These are phyloP conservation scores for Atkinsonella texensis DNA, from an alignment of 2,329 filamentous ascomycete genomes.

Conservation along the genomic window DNA sequence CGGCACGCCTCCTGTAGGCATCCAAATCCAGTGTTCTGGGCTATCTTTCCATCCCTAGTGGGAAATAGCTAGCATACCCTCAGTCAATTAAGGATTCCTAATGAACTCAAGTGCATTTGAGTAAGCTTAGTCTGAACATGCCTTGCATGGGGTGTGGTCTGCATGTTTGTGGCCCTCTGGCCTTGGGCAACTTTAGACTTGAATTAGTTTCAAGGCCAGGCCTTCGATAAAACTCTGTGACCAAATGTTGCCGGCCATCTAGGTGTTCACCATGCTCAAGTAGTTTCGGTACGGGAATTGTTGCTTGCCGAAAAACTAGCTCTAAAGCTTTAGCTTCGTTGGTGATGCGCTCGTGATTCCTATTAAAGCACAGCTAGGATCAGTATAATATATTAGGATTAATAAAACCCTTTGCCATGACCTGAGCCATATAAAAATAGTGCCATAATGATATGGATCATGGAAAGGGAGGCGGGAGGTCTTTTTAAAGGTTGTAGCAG, in stretches of 20 bases:
- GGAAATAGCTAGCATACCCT: no score
- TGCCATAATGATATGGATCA: background rate
- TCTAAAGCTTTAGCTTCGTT: slow-evolving; percentile 8
- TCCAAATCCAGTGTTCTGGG: no score
- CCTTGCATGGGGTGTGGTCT: slow-evolving; percentile 1
- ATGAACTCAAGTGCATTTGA: slow-evolving; percentile 6
- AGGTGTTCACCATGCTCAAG: slow-evolving; percentile 4
- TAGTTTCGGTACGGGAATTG: slow-evolving; percentile 8
- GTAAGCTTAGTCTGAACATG: slow-evolving; percentile 5
- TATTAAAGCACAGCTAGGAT: background rate
- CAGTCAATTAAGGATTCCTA: no score
- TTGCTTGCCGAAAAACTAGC: slow-evolving; percentile 4
- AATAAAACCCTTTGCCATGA: background rate
- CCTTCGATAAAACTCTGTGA: slow-evolving; percentile 6
- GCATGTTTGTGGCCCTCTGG: background rate
- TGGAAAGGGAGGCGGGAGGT: background rate
- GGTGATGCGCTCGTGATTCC: slow-evolving; percentile 8
- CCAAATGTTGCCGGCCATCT: slow-evolving; percentile 7
- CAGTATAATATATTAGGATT: no score
- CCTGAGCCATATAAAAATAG: background rate
- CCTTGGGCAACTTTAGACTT: background rate
- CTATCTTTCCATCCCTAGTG: no score
- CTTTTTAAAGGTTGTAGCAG: background rate
- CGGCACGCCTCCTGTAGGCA: no score
- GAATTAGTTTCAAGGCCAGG: background rate